phyloP scores from a whole-genome alignment of 208 protist species.

The Endotrypanum monterogeii region DNA sequence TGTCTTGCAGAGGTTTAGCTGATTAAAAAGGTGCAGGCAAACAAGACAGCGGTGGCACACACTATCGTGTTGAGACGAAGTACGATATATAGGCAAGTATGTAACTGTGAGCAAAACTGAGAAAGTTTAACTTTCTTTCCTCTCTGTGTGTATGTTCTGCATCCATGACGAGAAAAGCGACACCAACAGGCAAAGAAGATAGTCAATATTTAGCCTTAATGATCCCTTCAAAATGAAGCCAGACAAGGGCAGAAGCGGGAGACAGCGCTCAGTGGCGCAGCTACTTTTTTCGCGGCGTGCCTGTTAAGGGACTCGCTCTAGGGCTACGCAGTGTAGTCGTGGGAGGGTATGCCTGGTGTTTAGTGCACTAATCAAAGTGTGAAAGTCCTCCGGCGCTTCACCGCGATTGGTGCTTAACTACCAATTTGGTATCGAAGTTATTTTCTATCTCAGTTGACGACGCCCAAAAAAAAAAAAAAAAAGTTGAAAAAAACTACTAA shows the following conservation, averaged over 20 bases:
- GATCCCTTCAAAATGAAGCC: not conserved
- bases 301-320: not conserved
- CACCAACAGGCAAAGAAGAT: constrained; percentile 19
- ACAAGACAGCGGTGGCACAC: not conserved
- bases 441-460: constrained; percentile 1
- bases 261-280: not conserved
- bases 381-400: not conserved
- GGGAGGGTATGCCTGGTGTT: not conserved
- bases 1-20: constrained; percentile 6
- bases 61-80: not conserved
- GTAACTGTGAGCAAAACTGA: constrained; percentile 1
- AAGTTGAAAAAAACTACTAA: not conserved
- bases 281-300: not conserved
- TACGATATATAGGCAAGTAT: constrained; percentile 5
- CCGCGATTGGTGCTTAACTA: not conserved
- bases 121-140: constrained; percentile 4
- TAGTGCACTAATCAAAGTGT: constrained; percentile 1
- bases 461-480: constrained; percentile 4
- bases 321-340: not conserved
- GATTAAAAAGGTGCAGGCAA: constrained; percentile 2
- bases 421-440: not conserved
- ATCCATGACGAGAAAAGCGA: constrained; percentile 2
- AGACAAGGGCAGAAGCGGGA: constrained; percentile 1
- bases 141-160: constrained; percentile 12
- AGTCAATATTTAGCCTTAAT: not conserved